These are phyloP conservation scores for Dissophora ornata DNA, from an alignment of 192 early-diverging fungal genomes.

Conservation along the genomic window DNA sequence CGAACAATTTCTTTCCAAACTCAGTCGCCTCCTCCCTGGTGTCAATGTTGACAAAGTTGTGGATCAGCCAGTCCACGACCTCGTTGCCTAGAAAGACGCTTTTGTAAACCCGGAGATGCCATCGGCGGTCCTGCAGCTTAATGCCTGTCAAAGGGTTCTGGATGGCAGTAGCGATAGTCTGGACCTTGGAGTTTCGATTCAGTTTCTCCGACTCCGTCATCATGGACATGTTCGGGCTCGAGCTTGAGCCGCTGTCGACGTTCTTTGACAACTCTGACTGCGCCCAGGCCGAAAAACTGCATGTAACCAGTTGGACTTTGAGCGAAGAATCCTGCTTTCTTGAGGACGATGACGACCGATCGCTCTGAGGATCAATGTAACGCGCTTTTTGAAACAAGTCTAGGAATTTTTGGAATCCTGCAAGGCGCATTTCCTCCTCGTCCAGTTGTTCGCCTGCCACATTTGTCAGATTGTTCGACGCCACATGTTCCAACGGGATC, in stretches of 20 bases:
- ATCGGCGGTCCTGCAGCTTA: constrained; percentile 77
- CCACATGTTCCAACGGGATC: constrained; percentile 80
- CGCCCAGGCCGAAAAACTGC: constrained; percentile 48
- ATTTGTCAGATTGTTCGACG: constrained; percentile 61
- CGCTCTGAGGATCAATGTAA: constrained; percentile 60
- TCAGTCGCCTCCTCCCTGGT: constrained; percentile 80
- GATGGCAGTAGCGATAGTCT: constrained; percentile 74
- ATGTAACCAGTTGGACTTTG: constrained; percentile 47
- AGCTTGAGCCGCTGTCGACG: constrained; percentile 3
- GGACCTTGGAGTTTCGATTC: constrained; percentile 54
- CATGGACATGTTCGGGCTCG: not conserved
- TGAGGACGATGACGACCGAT: constrained; percentile 23
- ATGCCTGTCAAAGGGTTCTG: constrained; percentile 76
- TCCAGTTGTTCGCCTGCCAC: constrained; percentile 73
- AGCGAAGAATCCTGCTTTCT: constrained; percentile 49
- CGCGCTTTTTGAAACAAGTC: constrained; percentile 79
- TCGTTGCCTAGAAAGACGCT: constrained; percentile 84
- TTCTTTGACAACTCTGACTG: constrained; percentile 34
- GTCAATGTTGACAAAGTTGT: constrained; percentile 78
- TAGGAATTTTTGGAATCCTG: constrained; percentile 87
- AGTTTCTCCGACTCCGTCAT: constrained; percentile 22
- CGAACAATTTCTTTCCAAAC: constrained; percentile 82
- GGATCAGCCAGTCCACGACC: constrained; percentile 88
- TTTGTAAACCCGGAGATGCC: constrained; percentile 85
- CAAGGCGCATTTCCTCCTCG: constrained; percentile 90